Conservation (phyloP, 2,329 filamentous ascomycete genomes). For the Fusarium metavorans region DNA sequence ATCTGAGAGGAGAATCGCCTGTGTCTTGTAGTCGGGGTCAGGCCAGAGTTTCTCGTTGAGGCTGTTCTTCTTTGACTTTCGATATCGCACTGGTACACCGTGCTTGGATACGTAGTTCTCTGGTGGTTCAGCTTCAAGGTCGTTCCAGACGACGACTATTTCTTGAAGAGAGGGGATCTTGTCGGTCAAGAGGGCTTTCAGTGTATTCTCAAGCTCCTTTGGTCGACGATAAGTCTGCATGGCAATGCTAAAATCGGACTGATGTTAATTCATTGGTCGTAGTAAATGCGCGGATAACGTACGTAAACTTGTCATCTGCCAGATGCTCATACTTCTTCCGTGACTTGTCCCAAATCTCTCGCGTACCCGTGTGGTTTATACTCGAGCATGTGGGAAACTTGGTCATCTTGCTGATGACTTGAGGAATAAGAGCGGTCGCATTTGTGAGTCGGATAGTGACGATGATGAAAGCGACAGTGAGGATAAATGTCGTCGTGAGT, state of each 20-base stretch:
- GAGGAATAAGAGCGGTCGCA: constrained; percentile 28
- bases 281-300: neutral
- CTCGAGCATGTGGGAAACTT: constrained; percentile 33
- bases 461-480: constrained; percentile 28
- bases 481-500: constrained; percentile 17
- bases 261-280: neutral
- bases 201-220: constrained; percentile 49
- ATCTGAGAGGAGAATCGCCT: constrained; percentile 55
- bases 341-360: constrained; percentile 37
- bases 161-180: constrained; percentile 53
- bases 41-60: constrained; percentile 54
- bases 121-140: constrained; percentile 48
- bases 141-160: constrained; percentile 55
- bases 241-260: constrained; percentile 46
- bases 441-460: constrained; percentile 32
- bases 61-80: constrained; percentile 49
- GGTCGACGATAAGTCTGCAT: constrained; percentile 54
- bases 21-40: constrained; percentile 51
- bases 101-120: constrained; percentile 44
- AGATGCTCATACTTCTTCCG: constrained; percentile 42
- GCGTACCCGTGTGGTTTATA: constrained; percentile 24
- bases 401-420: constrained; percentile 30
- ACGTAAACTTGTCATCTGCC: constrained; percentile 50
- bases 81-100: constrained; percentile 51
- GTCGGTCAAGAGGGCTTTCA: constrained; percentile 43